A percentile compares a stretch with the other conserved stretches of the same genome.
These are phyloP conservation scores for Corymbia calophylla DNA, from an alignment of 441 rosid genomes.

Conservation along the genomic window DNA sequence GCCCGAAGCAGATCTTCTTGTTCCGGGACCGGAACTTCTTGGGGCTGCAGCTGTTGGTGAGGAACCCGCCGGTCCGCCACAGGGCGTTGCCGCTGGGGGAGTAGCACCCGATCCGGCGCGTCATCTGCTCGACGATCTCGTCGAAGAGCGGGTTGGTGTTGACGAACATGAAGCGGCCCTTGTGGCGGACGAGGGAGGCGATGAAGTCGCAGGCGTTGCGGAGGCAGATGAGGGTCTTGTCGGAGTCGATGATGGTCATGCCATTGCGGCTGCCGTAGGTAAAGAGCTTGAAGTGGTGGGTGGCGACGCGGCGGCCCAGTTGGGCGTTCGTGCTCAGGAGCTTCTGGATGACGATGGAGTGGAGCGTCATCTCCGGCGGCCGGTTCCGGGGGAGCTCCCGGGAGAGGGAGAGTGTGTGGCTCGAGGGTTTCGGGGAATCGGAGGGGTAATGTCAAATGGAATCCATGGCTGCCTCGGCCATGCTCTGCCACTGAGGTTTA, in stretches of 20 bases:
- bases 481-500: not conserved
- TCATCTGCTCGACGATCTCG: conserved; percentile 77
- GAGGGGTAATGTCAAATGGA: not conserved
- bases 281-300: conserved; percentile 80
- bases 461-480: not conserved
- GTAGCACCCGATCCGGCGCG: conserved; percentile 60
- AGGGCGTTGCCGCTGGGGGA: conserved; percentile 54
- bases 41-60: conserved; percentile 87
- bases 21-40: conserved; percentile 88
- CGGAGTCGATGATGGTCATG: conserved; percentile 67
- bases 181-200: conserved; percentile 48
- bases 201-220: conserved; percentile 83
- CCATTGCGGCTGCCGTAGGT: conserved; percentile 69
- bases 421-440: not conserved
- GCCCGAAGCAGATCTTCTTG: conserved; percentile 81
- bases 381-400: not conserved
- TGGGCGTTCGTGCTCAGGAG: conserved; percentile 82
- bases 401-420: not conserved
- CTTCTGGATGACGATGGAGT: conserved; percentile 81
- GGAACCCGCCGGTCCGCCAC: conserved; percentile 79
- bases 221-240: conserved; percentile 84
- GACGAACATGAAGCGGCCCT: conserved; percentile 70
- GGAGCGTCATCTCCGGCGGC: conserved; percentile 55
- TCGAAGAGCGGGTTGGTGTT: conserved; percentile 90
- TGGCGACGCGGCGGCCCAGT: conserved; percentile 65